Conservation (phyloP, 1,139 yeast species). For the Magnusiomyces suaveolens region DNA sequence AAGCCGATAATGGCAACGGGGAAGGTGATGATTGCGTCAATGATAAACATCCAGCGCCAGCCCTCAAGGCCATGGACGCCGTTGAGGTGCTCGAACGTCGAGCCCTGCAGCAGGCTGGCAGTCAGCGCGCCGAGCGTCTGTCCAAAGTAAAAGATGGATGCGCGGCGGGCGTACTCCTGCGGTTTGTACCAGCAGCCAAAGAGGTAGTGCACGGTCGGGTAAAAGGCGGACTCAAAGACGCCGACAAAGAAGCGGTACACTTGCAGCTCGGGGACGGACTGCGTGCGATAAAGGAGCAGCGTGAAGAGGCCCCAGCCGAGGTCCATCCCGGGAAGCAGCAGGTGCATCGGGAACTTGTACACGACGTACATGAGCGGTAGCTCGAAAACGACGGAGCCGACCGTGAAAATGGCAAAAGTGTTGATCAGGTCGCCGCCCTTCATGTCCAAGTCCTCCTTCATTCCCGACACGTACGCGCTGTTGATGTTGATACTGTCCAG, state of each 20-base stretch:
- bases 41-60: constrained; percentile 68
- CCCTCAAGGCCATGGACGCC: constrained; percentile 45
- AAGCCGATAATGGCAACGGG: constrained; percentile 58
- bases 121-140: constrained; percentile 53
- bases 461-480: constrained; percentile 62
- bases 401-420: constrained; percentile 48
- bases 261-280: constrained; percentile 41
- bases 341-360: constrained; percentile 42
- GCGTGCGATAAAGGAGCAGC: constrained; percentile 42
- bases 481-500: constrained; percentile 48
- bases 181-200: constrained; percentile 56
- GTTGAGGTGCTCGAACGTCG: constrained; percentile 41
- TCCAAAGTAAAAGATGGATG: constrained; percentile 52
- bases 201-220: constrained; percentile 50
- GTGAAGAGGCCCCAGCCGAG: constrained; percentile 61
- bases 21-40: constrained; percentile 54
- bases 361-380: constrained; percentile 35
- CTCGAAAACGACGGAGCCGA: constrained; percentile 53
- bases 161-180: constrained; percentile 50
- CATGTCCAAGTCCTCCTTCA: constrained; percentile 51
- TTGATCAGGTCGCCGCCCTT: constrained; percentile 57
- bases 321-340: constrained; percentile 49
- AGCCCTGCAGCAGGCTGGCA: constrained; percentile 57
- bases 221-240: constrained; percentile 52
- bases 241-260: constrained; percentile 55